Evolutionary conservation across 2,329 filamentous ascomycete genomes (phyloP).

Genomic region (Phialemoniopsis sp.): DNA sequence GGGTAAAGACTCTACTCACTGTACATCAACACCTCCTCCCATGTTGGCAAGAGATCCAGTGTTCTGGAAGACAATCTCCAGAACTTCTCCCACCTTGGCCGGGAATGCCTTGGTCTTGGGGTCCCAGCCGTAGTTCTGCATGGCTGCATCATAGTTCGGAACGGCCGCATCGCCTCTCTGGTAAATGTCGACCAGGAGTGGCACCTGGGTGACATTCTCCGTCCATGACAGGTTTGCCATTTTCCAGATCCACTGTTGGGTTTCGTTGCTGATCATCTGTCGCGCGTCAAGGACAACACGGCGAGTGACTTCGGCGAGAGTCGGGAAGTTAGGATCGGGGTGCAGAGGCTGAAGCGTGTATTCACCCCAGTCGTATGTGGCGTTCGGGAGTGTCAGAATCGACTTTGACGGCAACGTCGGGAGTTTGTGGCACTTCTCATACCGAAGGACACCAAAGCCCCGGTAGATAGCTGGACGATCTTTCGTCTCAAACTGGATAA

Average conservation of each 20-base stretch:
- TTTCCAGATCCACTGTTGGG: slow-evolving; percentile 28
- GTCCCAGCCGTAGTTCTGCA: slow-evolving; percentile 49
- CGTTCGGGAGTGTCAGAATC: slow-evolving; percentile 25
- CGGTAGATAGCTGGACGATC: slow-evolving; percentile 39
- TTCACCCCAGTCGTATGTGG: slow-evolving; percentile 35
- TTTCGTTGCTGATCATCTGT: slow-evolving; percentile 24
- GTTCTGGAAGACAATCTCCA: slow-evolving; percentile 42
- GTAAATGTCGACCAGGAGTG: slow-evolving; percentile 51
- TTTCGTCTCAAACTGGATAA: slow-evolving; percentile 41
- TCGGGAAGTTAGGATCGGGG: slow-evolving; percentile 26
- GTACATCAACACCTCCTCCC: slow-evolving; percentile 34
- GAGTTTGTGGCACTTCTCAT: slow-evolving; percentile 17
- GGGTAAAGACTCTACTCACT: slow-evolving; percentile 13
- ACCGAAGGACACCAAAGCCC: slow-evolving; percentile 46
- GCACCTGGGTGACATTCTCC: slow-evolving; percentile 23
- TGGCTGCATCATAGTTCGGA: slow-evolving; percentile 47
- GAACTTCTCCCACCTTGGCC: slow-evolving; percentile 49
- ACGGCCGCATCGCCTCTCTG: slow-evolving; percentile 33
- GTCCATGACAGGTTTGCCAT: slow-evolving; percentile 42
- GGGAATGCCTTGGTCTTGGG: slow-evolving; percentile 45
- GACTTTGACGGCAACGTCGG: slow-evolving; percentile 18
- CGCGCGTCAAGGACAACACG: slow-evolving; percentile 41
- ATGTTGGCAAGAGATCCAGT: slow-evolving; percentile 33
- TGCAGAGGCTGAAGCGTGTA: slow-evolving; percentile 37
- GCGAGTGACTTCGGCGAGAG: slow-evolving; percentile 42